Evolutionary conservation across 208 protist species (phyloP).

Genomic region (Phytomonas sp.): DNA sequence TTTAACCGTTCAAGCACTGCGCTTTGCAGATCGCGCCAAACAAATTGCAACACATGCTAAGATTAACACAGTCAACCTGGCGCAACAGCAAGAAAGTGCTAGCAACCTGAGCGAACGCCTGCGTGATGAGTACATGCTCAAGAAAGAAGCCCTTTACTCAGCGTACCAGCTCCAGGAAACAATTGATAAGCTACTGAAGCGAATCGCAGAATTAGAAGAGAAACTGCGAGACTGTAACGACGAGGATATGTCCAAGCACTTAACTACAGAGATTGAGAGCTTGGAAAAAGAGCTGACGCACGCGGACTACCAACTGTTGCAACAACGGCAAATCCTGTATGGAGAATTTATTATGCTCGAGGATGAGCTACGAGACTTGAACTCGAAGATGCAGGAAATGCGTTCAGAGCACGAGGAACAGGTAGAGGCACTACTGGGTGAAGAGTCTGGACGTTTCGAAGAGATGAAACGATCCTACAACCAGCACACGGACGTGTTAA

Average conservation of each 20-base stretch:
- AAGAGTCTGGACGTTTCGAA: conserved; percentile 32
- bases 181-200: conserved; percentile 46
- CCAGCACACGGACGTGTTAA: conserved; percentile 17
- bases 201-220: conserved; percentile 56
- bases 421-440: conserved; percentile 46
- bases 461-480: conserved; percentile 33
- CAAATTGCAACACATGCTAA: conserved; percentile 72
- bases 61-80: conserved; percentile 59
- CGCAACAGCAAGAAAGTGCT: conserved; percentile 24
- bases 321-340: conserved; percentile 61
- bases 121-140: conserved; percentile 55
- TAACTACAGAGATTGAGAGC: conserved; percentile 45
- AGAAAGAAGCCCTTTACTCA: conserved; percentile 65
- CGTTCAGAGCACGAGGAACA: conserved; percentile 63
- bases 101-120: conserved; percentile 33
- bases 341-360: conserved; percentile 51
- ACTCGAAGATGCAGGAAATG: conserved; percentile 69
- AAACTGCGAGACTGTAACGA: conserved; percentile 33
- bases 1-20: conserved; percentile 77
- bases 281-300: conserved; percentile 50
- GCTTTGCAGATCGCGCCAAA: conserved; percentile 83
- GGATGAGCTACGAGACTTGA: conserved; percentile 49
- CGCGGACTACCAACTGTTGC: conserved; percentile 47
- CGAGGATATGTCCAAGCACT: conserved; percentile 46
- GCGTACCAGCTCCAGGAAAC: conserved; percentile 67